A percentile compares a stretch with the other conserved stretches of the same genome.
phyloP scores from a whole-genome alignment of 345 rosid species.

The Hirschfeldia incana region DNA sequence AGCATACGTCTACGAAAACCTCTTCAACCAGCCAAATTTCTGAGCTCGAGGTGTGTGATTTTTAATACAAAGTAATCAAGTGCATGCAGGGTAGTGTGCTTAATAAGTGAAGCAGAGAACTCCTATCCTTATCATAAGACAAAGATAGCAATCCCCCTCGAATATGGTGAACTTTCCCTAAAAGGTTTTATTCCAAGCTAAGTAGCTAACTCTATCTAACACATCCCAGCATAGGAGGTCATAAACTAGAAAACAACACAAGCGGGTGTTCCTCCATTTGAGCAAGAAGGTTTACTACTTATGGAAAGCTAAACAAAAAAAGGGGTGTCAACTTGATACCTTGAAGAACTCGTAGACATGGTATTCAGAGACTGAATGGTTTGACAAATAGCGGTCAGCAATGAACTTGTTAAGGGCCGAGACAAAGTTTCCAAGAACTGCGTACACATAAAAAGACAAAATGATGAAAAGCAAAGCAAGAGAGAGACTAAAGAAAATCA shows the following conservation, averaged over 20 bases:
- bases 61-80: slow-evolving; percentile 3
- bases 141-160: neutral
- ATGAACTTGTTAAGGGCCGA: slow-evolving; percentile 92
- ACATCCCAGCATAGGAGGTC: neutral
- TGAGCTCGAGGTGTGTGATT: neutral
- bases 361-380: slow-evolving; percentile 84
- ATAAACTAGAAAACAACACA: neutral
- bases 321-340: slow-evolving; percentile 45
- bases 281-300: neutral
- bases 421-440: slow-evolving; percentile 95
- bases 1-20: neutral
- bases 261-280: slow-evolving; percentile 1
- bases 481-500: too few species aligned
- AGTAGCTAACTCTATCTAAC: neutral
- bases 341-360: slow-evolving; percentile 94
- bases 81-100: neutral
- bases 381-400: slow-evolving; percentile 73
- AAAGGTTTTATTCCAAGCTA: neutral
- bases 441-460: neutral
- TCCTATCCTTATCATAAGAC: neutral
- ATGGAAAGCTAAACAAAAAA: slow-evolving; percentile 1
- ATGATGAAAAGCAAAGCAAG: too few species aligned
- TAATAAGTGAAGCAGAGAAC: neutral
- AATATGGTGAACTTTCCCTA: neutral
- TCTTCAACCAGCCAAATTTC: neutral